Base-by-base conservation (phyloP, 371 early-diverging fungal genomes). In the Circinella umbellata region DNA sequence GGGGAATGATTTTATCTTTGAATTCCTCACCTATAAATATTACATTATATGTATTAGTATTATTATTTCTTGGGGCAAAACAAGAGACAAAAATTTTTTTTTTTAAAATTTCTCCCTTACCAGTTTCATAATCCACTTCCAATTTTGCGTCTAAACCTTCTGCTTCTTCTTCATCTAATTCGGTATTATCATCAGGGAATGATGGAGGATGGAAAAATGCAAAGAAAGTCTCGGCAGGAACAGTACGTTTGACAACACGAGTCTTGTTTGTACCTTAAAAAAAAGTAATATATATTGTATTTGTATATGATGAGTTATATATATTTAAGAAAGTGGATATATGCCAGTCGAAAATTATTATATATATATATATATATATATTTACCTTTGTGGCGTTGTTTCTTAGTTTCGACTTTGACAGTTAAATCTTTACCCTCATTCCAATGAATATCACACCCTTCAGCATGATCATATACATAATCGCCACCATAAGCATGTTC, bases 221-320 rank as follows among this genome's bases (percentile, higher is more conserved):
- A 88, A 98, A 98, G 92, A 99, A 99, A 62, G 98, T 93, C 61
- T 94, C 93, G 47, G 93, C 86, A 39, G 97, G 96, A 37, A 96
- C 94, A 37, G 94, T 93, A 76, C 93, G 95, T 89, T 96, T 97
- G 80, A 99, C 94, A 53, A 97, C 92, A 68, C 99, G 95, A 38
- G 97, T 96, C 90, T 96, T 95, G 90, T 97, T 98, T 80, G 97
- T 95, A 47, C 84, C 90, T 78, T 46, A 38, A 70, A 54, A 15
- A 17, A 8, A n/a, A n/a, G 15, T 51, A 15, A 15, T 42, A 11
- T 42, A 9, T 6, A 9, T 42, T 27, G 27, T 27, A 27, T 27
- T 27, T 27, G 27, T 27, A 27, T 27, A 27, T 27, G 27, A 27
- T 27, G 2, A n/a, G 39, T 39, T 39, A 6, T 39, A 39, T 49